Evolutionary conservation across 495 filamentous ascomycete genomes (phyloP).

Genomic region (Hypoxylon cercidicola): DNA sequence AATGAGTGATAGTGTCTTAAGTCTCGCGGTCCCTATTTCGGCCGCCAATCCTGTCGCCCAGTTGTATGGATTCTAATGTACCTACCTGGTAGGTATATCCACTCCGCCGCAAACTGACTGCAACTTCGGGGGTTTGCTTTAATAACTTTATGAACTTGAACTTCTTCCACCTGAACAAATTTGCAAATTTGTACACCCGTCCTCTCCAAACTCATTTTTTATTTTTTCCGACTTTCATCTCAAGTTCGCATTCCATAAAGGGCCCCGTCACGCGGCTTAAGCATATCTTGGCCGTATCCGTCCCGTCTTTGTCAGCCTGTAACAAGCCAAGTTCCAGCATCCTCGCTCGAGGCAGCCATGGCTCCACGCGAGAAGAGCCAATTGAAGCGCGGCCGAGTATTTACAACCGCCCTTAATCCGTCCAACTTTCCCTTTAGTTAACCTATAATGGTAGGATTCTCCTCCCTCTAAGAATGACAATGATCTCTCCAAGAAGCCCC

Average conservation of each 20-base stretch:
- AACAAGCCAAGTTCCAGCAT: slow-evolving; percentile 8
- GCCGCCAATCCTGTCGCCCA: slow-evolving; percentile 21
- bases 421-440: slow-evolving; percentile 45
- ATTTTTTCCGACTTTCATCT: not conserved
- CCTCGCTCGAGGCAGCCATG: slow-evolving; percentile 46
- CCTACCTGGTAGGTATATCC: no score
- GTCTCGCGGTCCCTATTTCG: slow-evolving; percentile 12
- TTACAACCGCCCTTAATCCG: slow-evolving; percentile 32
- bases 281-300: not conserved
- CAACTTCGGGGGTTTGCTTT: slow-evolving; percentile 15
- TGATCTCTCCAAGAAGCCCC: slow-evolving; percentile 71
- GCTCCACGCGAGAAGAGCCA: slow-evolving; percentile 67
- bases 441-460: slow-evolving; percentile 52
- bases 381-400: slow-evolving; percentile 63
- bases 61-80: not conserved
- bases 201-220: not conserved
- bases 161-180: slow-evolving; percentile 11
- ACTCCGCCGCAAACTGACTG: not conserved
- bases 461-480: slow-evolving; percentile 54
- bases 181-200: slow-evolving; percentile 2
- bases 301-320: slow-evolving; percentile 2
- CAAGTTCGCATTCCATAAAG: not conserved
- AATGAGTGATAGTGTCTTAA: slow-evolving; percentile 26
- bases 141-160: slow-evolving; percentile 4
- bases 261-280: not conserved